phyloP scores from a whole-genome alignment of 2,329 filamentous ascomycete genomes.

The Aspergillus sp. region DNA sequence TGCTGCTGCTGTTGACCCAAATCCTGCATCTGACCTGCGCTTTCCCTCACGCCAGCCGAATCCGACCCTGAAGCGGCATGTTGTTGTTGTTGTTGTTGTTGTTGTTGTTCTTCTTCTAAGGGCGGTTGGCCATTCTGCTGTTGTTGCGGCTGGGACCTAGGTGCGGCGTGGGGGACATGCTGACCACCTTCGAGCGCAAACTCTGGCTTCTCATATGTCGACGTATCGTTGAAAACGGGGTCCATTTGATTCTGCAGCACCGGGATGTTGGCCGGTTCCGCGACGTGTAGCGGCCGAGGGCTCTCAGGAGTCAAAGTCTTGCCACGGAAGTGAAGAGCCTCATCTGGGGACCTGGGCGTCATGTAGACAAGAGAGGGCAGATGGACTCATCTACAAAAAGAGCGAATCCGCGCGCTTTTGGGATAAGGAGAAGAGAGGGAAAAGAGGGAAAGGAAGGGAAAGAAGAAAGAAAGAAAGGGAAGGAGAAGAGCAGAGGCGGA shows the following conservation, averaged over 20 bases:
- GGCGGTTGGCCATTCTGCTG: not conserved
- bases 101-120: not conserved
- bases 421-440: slow-evolving; percentile 2
- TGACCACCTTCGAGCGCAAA: slow-evolving; percentile 5
- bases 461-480: slow-evolving; percentile 1
- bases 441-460: not conserved
- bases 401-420: slow-evolving; percentile 1
- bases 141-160: not conserved
- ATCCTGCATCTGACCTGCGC: slow-evolving; percentile 10
- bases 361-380: slow-evolving; percentile 42
- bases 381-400: slow-evolving; percentile 36
- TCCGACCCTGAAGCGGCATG: not conserved
- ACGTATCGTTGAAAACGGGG: slow-evolving; percentile 61
- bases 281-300: slow-evolving; percentile 62
- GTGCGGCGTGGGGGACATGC: not conserved
- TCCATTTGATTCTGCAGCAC: slow-evolving; percentile 67
- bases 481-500: not conserved
- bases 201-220: slow-evolving; percentile 47
- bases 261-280: slow-evolving; percentile 62
- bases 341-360: slow-evolving; percentile 46
- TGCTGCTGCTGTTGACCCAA: slow-evolving; percentile 10
- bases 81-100: not conserved
- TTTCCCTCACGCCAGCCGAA: slow-evolving; percentile 4
- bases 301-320: slow-evolving; percentile 63
- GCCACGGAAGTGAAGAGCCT: slow-evolving; percentile 54